Evolutionary conservation across 305 asterid genomes (phyloP).

Genomic region (Fraxinus floribunda): DNA sequence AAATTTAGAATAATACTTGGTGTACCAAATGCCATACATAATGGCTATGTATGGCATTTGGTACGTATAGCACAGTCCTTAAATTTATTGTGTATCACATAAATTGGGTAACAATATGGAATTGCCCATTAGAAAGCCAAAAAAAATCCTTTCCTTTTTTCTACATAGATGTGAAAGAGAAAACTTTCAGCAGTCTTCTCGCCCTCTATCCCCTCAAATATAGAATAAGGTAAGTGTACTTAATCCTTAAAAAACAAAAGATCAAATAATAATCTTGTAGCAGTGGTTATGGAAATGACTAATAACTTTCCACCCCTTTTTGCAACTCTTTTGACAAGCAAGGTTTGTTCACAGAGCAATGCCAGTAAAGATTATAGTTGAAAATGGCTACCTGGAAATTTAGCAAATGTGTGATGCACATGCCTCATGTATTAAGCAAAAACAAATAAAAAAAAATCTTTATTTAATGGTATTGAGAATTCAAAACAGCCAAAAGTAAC

Average conservation of each 20-base stretch:
- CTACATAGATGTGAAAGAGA: background rate
- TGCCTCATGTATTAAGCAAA: background rate
- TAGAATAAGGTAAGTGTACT: background rate
- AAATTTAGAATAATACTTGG: background rate
- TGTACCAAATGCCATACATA: too few relatives aligned
- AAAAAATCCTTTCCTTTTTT: background rate
- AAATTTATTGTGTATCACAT: background rate
- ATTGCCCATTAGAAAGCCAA: background rate
- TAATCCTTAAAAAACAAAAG: background rate
- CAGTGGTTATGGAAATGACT: background rate
- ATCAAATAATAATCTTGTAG: background rate
- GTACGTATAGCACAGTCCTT: too few relatives aligned
- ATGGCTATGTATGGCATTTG: too few relatives aligned
- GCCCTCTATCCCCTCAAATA: background rate
- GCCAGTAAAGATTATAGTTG: background rate
- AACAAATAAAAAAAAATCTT: background rate
- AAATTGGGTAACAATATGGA: background rate
- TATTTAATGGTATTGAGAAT: background rate
- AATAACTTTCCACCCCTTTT: background rate
- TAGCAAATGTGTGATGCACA: background rate
- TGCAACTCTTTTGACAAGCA: background rate
- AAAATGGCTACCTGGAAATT: background rate
- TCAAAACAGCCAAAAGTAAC: background rate
- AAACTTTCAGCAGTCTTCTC: background rate
- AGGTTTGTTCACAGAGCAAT: background rate